Conservation (phyloP, 805 yeast species). For the Kluyveromyces siamensis region DNA sequence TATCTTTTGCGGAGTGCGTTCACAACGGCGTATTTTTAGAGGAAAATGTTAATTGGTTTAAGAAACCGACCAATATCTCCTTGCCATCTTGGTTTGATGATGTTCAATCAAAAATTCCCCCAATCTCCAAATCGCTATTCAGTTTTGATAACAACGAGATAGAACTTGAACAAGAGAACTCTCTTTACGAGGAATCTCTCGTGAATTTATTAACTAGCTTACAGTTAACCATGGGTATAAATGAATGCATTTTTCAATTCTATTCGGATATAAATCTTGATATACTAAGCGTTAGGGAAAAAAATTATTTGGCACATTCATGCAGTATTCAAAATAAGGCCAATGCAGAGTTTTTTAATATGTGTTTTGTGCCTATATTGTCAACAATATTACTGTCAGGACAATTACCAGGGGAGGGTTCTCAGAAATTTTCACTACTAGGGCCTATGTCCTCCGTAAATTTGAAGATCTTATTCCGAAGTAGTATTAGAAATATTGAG, state of each 20-base stretch:
- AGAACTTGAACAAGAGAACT: conserved; percentile 4
- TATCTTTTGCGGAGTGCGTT: conserved; percentile 7
- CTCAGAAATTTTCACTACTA: background rate
- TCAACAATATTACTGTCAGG: conserved; percentile 13
- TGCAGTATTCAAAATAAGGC: conserved; percentile 14
- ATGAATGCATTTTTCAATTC: conserved; percentile 10
- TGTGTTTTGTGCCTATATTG: conserved; percentile 16
- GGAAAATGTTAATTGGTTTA: conserved; percentile 6
- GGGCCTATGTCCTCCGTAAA: background rate
- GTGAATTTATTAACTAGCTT: conserved; percentile 10
- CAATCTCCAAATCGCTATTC: conserved; percentile 25
- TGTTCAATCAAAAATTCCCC: conserved; percentile 21
- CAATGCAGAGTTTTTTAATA: conserved; percentile 13
- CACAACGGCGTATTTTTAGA: background rate
- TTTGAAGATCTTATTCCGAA: background rate
- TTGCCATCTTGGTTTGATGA: conserved; percentile 21
- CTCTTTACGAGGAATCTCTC: conserved; percentile 2
- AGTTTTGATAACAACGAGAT: conserved; percentile 12
- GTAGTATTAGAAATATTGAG: conserved; percentile 7
- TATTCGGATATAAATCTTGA: conserved; percentile 11
- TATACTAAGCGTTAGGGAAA: conserved; percentile 3
- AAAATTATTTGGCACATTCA: background rate
- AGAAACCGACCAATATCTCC: conserved; percentile 4
- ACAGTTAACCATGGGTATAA: conserved; percentile 9
- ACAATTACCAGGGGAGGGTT: conserved; percentile 9